Base-by-base conservation (phyloP, 345 rosid genomes). In the Eucalyptus paniculata region DNA sequence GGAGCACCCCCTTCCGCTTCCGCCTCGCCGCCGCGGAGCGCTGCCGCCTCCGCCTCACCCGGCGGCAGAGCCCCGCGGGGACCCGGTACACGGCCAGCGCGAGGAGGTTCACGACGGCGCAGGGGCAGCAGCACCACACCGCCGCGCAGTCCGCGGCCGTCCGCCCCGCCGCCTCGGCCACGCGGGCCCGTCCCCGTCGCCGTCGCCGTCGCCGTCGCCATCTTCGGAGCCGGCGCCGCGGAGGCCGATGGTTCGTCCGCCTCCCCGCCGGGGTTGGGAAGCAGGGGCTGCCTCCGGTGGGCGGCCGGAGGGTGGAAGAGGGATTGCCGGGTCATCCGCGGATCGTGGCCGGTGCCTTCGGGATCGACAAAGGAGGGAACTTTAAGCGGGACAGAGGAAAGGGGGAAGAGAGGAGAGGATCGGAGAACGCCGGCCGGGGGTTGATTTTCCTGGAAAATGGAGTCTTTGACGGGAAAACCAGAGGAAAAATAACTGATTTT, bases 71-170 rank as follows among this genome's bases (percentile, higher is more conserved):
- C 26, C 94, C 93, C 47, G 94, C 94, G 9, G 99, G 99, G 12
- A 94, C 94, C 92, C 88, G 95, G 91, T 92, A 94, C 6, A 97
- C 94, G 6, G 95, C 96, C 88, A 97, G 88, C 19, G 94, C 92
- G 53, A 94, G 89, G 28, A 97, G 49, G 88, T 97, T 94, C 95
- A 94, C 91, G 69, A 96, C 92, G 69, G 93, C 88, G 87, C 93
- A 94, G 1, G 98, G 98, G 23, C 94, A 94, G 89, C 97, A 97
- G 87, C 99, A 97, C 88, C 95, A 94, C 16, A 96, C 93, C 45
- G 96, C 97, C 86, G 96, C 92, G 65, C 96, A 94, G 85, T 94
- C 98, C 60, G 99, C 99, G 83, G 97, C 91, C 45, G 96, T 91
- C 47, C 94, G 93, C 45, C 99, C 98, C 4, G 93, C 95, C n/a